phyloP scores from a whole-genome alignment of 352 stramenopile species.

The Peronospora belbahrii region DNA sequence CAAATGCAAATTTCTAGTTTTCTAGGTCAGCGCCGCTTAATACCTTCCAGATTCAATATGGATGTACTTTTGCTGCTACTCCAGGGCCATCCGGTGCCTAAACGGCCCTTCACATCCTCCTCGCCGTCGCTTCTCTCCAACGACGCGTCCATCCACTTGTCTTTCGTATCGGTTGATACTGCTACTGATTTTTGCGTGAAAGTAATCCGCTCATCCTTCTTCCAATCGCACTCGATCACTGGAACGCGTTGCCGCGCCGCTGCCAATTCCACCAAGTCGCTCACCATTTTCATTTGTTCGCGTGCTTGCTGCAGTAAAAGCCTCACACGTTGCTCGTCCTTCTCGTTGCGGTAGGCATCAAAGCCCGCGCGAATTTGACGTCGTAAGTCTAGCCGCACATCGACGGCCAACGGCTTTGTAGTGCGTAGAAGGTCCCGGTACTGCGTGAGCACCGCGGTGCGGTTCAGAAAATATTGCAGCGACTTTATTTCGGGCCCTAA shows the following conservation, averaged over 20 bases:
- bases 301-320: conserved; percentile 45
- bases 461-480: conserved; percentile 71
- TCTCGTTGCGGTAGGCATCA: conserved; percentile 38
- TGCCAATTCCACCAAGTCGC: conserved; percentile 56
- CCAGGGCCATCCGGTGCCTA: conserved; percentile 61
- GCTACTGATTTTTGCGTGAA: not conserved
- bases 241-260: conserved; percentile 38
- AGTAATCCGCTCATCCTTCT: conserved; percentile 16
- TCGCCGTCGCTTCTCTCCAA: conserved; percentile 16
- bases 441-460: conserved; percentile 46
- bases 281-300: conserved; percentile 63
- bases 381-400: conserved; percentile 45
- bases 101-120: conserved; percentile 49
- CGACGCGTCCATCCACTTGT: conserved; percentile 34
- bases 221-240: conserved; percentile 10
- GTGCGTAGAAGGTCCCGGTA: conserved; percentile 60
- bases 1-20: too few relatives aligned
- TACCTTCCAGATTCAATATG: conserved; percentile 51
- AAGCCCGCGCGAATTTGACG: conserved; percentile 55
- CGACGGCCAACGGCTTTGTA: conserved; percentile 37
- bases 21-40: conserved; percentile 35
- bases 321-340: conserved; percentile 43
- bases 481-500: conserved; percentile 45
- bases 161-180: not conserved
- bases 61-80: conserved; percentile 36